Evolutionary conservation across 176 grass and related monocot species (phyloP).

Genomic region (Rhynchospora tenuis): DNA sequence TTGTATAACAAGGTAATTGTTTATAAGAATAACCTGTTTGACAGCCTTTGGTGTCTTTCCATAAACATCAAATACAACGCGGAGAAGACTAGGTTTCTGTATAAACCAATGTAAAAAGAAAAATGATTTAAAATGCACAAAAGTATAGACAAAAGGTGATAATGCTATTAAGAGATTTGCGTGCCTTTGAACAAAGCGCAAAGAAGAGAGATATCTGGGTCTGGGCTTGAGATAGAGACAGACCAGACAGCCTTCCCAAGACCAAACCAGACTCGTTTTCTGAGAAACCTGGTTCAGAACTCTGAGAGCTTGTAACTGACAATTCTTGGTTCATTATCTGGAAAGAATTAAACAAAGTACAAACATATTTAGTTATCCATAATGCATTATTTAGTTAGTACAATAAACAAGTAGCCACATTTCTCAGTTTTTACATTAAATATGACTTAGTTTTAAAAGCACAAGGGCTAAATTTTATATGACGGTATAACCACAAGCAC

Average conservation of each 20-base stretch:
- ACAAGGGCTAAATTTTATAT: background rate
- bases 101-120: slow-evolving; percentile 25
- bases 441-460: background rate
- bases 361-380: background rate
- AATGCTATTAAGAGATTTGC: slow-evolving; percentile 5
- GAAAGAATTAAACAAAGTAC: slow-evolving; percentile 26
- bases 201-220: slow-evolving; percentile 77
- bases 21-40: slow-evolving; percentile 63
- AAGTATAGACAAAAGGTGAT: background rate
- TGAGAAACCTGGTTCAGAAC: slow-evolving; percentile 41
- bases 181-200: slow-evolving; percentile 95
- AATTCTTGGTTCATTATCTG: slow-evolving; percentile 49
- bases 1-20: background rate
- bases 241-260: slow-evolving; percentile 33
- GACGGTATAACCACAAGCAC: too few species aligned
- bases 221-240: slow-evolving; percentile 63
- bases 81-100: slow-evolving; percentile 82
- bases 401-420: background rate
- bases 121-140: background rate
- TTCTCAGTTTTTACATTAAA: background rate
- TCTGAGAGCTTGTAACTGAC: slow-evolving; percentile 46
- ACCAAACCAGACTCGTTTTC: slow-evolving; percentile 37
- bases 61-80: slow-evolving; percentile 68
- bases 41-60: slow-evolving; percentile 81
- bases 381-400: background rate